Conservation (phyloP, 345 rosid genomes). For the Eucalyptus brandiana region DNA sequence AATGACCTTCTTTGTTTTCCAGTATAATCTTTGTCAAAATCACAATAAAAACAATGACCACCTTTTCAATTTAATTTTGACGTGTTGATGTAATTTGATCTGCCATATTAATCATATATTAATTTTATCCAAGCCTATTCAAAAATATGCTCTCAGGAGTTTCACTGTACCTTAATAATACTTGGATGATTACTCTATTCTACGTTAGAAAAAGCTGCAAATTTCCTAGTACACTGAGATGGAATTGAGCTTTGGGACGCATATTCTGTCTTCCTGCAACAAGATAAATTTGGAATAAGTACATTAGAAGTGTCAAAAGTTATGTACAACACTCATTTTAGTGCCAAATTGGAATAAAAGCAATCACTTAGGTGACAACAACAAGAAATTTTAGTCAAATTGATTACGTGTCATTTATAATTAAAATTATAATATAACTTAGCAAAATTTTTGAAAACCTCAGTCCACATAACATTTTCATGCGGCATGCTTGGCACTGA, state of each 20-base stretch:
- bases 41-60: neutral
- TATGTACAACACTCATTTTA: too few species aligned
- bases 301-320: too few species aligned
- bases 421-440: too few species aligned
- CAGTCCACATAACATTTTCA: too few species aligned
- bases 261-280: constrained; percentile 13
- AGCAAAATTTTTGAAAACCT: too few species aligned
- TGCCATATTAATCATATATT: neutral
- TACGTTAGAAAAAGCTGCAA: constrained; percentile 18
- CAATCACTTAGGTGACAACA: too few species aligned
- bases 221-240: constrained; percentile 8
- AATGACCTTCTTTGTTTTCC: constrained; percentile 22
- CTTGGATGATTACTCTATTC: constrained; percentile 36
- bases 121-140: neutral
- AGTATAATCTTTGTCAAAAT: constrained; percentile 21
- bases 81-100: neutral
- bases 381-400: too few species aligned
- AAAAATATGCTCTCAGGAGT: neutral
- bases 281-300: neutral
- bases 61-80: neutral
- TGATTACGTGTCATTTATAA: too few species aligned
- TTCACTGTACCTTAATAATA: constrained; percentile 29
- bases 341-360: too few species aligned
- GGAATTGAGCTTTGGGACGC: constrained; percentile 3
- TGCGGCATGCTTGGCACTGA: too few species aligned